phyloP scores from a whole-genome alignment of 305 asterid species.

The Fraxinus xanthoxyloides region DNA sequence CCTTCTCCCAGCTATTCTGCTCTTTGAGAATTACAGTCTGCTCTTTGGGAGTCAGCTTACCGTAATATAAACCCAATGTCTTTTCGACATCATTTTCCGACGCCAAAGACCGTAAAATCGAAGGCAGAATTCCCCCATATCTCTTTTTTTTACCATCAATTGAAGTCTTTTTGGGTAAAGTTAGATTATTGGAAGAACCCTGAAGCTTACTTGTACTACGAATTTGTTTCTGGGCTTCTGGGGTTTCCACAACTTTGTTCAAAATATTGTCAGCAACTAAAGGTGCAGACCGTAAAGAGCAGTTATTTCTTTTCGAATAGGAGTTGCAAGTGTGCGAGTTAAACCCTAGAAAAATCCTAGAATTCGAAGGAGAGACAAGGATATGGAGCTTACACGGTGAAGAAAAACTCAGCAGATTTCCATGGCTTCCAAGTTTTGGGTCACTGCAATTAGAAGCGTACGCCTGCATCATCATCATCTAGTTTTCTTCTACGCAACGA shows the following conservation, averaged over 20 bases:
- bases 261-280: conserved; percentile 9
- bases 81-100: conserved; percentile 55
- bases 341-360: conserved; percentile 46
- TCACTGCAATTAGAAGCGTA: background rate
- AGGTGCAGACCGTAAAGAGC: conserved; percentile 3
- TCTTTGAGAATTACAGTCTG: conserved; percentile 85
- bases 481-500: background rate
- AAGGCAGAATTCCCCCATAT: conserved; percentile 71
- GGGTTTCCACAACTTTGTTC: conserved; percentile 16
- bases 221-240: conserved; percentile 34
- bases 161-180: conserved; percentile 37
- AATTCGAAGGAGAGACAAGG: conserved; percentile 31
- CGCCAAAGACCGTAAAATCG: conserved; percentile 56
- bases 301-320: conserved; percentile 1
- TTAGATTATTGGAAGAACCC: conserved; percentile 39
- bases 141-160: conserved; percentile 47
- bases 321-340: conserved; percentile 18
- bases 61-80: conserved; percentile 51
- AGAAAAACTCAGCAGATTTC: conserved; percentile 15
- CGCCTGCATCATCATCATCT: background rate
- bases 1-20: conserved; percentile 76
- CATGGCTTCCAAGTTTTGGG: conserved; percentile 12
- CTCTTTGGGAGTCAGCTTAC: conserved; percentile 65
- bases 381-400: conserved; percentile 50
- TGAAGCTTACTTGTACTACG: conserved; percentile 23